Percentiles rank a stretch among this genome's conserved stretches.
Evolutionary conservation across 495 filamentous ascomycete genomes (phyloP).

Genomic region (Penicillium waksmanii): DNA sequence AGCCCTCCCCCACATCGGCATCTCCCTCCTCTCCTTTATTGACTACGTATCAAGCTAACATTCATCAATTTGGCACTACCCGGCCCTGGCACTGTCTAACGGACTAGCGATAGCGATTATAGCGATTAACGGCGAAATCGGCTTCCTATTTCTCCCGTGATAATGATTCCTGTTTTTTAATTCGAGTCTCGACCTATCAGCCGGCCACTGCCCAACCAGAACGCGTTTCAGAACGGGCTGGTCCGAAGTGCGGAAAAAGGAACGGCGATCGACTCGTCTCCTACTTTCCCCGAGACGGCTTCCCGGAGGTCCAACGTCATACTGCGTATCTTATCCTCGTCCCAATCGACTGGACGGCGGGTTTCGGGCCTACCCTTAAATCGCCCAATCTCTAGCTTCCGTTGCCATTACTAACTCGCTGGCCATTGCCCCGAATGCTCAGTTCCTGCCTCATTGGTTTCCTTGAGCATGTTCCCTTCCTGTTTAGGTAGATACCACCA

Average conservation of each 20-base stretch:
- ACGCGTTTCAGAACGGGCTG: slow-evolving; percentile 27
- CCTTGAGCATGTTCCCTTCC: not conserved
- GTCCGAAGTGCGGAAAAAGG: slow-evolving; percentile 22
- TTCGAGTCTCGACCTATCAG: slow-evolving; percentile 23
- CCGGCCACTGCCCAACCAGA: slow-evolving; percentile 19
- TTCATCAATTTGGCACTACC: slow-evolving; percentile 17
- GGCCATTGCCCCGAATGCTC: slow-evolving; percentile 14
- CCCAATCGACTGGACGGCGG: slow-evolving; percentile 5
- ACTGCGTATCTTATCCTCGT: slow-evolving; percentile 4
- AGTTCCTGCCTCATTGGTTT: slow-evolving; percentile 4
- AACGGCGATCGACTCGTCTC: slow-evolving; percentile 23
- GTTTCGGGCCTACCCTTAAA: not conserved
- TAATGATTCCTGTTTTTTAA: slow-evolving; percentile 15
- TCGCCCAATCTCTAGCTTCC: not conserved
- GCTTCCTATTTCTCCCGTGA: slow-evolving; percentile 35
- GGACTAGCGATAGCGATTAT: slow-evolving; percentile 14
- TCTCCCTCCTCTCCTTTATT: slow-evolving; percentile 15
- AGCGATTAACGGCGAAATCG: slow-evolving; percentile 20
- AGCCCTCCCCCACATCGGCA: not conserved
- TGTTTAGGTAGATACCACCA: not conserved
- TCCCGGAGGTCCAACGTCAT: slow-evolving; percentile 24
- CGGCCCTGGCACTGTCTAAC: not conserved
- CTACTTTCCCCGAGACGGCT: slow-evolving; percentile 31
- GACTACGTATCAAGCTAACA: slow-evolving; percentile 20
- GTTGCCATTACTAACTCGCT: slow-evolving; percentile 20